A percentile compares a stretch with the other conserved stretches of the same genome.
Evolutionary conservation across 1,139 yeast species (phyloP).

Genomic region (Kurtzmaniella natalensis): DNA sequence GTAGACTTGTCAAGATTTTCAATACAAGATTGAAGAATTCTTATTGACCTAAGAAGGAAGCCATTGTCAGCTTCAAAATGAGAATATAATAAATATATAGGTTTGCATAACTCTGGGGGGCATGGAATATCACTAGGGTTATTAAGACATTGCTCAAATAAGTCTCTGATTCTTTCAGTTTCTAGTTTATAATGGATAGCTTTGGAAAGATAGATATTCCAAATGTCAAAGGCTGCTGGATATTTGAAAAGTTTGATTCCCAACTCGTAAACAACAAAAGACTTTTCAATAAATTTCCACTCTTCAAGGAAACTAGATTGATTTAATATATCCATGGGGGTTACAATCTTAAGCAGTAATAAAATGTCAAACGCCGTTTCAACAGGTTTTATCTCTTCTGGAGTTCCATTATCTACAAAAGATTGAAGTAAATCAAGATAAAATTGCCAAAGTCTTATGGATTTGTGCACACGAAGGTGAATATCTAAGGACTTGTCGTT

Average conservation of each 20-base stretch:
- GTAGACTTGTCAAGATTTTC: conserved; percentile 8
- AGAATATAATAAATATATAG: conserved; percentile 54
- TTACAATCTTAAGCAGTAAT: conserved; percentile 61
- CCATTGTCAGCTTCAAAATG: conserved; percentile 48
- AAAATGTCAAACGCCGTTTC: conserved; percentile 52
- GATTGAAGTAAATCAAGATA: conserved; percentile 74
- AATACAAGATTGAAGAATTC: conserved; percentile 20
- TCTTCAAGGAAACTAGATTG: conserved; percentile 62
- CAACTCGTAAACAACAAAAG: conserved; percentile 63
- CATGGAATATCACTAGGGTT: conserved; percentile 34
- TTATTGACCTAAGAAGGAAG: conserved; percentile 23
- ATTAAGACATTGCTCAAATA: conserved; percentile 57
- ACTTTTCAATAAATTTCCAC: conserved; percentile 41
- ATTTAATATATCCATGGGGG: conserved; percentile 62
- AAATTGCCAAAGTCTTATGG: conserved; percentile 65
- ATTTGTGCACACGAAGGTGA: conserved; percentile 57
- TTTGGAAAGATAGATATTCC: conserved; percentile 64
- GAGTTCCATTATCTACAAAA: conserved; percentile 33
- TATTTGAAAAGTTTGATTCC: conserved; percentile 59
- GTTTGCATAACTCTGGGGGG: conserved; percentile 42
- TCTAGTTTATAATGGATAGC: conserved; percentile 30
- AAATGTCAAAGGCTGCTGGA: conserved; percentile 61
- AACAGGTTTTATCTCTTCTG: conserved; percentile 20
- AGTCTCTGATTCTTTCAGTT: conserved; percentile 62
- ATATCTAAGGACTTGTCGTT: conserved; percentile 47